These are phyloP conservation scores for Ogataea dorogensis DNA, from an alignment of 805 yeast genomes.

Conservation along the genomic window DNA sequence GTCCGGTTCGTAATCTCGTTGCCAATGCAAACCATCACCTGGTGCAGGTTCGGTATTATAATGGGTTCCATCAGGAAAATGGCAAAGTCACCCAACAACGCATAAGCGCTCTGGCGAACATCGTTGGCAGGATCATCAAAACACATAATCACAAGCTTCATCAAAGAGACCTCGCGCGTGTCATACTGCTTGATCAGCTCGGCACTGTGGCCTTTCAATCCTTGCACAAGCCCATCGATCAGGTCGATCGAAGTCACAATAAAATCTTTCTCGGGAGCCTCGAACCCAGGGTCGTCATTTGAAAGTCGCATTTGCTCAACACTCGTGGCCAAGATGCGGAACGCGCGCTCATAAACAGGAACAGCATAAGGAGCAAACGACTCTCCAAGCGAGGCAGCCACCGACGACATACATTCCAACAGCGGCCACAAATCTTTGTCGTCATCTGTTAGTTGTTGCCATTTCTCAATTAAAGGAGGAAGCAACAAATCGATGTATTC, in stretches of 20 bases:
- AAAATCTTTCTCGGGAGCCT: conserved; percentile 86
- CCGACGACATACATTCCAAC: conserved; percentile 87
- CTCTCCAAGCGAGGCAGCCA: conserved; percentile 85
- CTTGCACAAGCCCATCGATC: conserved; percentile 91
- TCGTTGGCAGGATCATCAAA: conserved; percentile 76
- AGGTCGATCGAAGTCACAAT: conserved; percentile 85
- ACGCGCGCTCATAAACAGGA: conserved; percentile 78
- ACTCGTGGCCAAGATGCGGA: conserved; percentile 64
- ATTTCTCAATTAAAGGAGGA: conserved; percentile 79
- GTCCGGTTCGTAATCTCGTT: conserved; percentile 60
- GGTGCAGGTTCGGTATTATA: conserved; percentile 47
- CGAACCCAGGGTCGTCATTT: conserved; percentile 61
- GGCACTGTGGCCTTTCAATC: conserved; percentile 63
- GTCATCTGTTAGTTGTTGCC: conserved; percentile 73
- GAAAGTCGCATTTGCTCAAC: conserved; percentile 65
- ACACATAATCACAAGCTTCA: conserved; percentile 64
- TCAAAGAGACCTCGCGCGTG: conserved; percentile 38
- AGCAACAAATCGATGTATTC: conserved; percentile 59
- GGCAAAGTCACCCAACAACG: conserved; percentile 86
- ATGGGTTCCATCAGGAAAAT: conserved; percentile 50
- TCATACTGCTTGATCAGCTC: conserved; percentile 44
- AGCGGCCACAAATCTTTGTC: conserved; percentile 90
- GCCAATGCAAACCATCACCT: conserved; percentile 63
- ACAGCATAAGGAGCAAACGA: conserved; percentile 85
- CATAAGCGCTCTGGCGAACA: conserved; percentile 91